These are phyloP conservation scores for Gautieria morchelliformis DNA, from an alignment of 768 basidiomycete species.

Conservation along the genomic window DNA sequence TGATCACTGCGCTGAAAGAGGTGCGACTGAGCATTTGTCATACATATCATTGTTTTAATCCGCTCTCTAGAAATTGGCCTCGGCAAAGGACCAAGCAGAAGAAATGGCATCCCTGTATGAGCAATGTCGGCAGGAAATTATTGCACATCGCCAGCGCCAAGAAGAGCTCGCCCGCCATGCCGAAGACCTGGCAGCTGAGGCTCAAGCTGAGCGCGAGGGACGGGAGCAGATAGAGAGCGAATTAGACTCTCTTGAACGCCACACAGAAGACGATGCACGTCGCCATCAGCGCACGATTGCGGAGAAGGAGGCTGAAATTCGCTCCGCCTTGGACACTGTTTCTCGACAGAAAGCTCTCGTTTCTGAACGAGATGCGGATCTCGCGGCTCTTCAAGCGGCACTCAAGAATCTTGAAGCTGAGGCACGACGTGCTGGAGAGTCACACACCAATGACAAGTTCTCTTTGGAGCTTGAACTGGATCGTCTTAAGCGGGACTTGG, in stretches of 20 bases:
- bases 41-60: neutral
- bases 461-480: slow-evolving; percentile 88
- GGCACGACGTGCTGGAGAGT: slow-evolving; percentile 72
- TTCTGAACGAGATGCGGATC: slow-evolving; percentile 63
- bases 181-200: slow-evolving; percentile 58
- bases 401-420: slow-evolving; percentile 68
- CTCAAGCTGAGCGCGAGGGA: slow-evolving; percentile 48
- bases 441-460: slow-evolving; percentile 72
- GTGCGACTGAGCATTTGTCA: slow-evolving; percentile 28
- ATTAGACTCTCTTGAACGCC: slow-evolving; percentile 46
- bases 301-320: slow-evolving; percentile 59
- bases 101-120: slow-evolving; percentile 56
- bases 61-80: slow-evolving; percentile 51
- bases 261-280: slow-evolving; percentile 52
- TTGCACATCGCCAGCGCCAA: slow-evolving; percentile 59
- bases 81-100: slow-evolving; percentile 55
- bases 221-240: slow-evolving; percentile 46
- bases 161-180: slow-evolving; percentile 71
- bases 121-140: slow-evolving; percentile 47
- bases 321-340: slow-evolving; percentile 53
- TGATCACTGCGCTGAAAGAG: slow-evolving; percentile 73
- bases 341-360: slow-evolving; percentile 55
- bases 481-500: slow-evolving; percentile 73
- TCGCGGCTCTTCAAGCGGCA: slow-evolving; percentile 61
- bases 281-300: slow-evolving; percentile 56